phyloP scores from a whole-genome alignment of 352 stramenopile species.

The Pythium myriotylum region DNA sequence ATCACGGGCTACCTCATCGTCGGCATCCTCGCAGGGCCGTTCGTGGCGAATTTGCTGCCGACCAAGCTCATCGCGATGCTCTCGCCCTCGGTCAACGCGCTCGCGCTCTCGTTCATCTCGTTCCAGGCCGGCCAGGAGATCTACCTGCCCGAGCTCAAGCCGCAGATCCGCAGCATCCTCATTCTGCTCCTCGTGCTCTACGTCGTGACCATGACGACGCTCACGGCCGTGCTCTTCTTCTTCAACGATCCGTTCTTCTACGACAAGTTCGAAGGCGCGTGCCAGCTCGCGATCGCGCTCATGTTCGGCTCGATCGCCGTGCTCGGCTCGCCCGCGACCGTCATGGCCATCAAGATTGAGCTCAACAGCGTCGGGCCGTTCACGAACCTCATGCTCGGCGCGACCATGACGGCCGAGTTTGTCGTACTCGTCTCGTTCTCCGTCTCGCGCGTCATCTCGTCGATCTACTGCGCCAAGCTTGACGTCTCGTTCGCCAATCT shows the following conservation, averaged over 20 bases:
- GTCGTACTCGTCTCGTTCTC: slow-evolving; percentile 75
- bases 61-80: slow-evolving; percentile 46
- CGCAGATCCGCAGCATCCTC: slow-evolving; percentile 65
- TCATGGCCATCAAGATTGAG: slow-evolving; percentile 83
- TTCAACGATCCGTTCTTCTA: slow-evolving; percentile 67
- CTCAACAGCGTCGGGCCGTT: slow-evolving; percentile 74
- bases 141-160: slow-evolving; percentile 63
- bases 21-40: slow-evolving; percentile 60
- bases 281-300: slow-evolving; percentile 65
- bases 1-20: slow-evolving; percentile 75
- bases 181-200: slow-evolving; percentile 56
- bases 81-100: slow-evolving; percentile 50
- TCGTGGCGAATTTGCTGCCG: slow-evolving; percentile 53
- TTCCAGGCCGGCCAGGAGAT: slow-evolving; percentile 80
- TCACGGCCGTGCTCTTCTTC: slow-evolving; percentile 47
- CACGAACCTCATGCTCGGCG: slow-evolving; percentile 73
- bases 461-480: slow-evolving; percentile 62
- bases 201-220: slow-evolving; percentile 55
- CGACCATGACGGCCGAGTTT: slow-evolving; percentile 73
- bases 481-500: slow-evolving; percentile 53
- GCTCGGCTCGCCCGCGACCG: slow-evolving; percentile 60
- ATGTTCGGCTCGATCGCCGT: slow-evolving; percentile 80
- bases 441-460: slow-evolving; percentile 60
- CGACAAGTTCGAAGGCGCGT: slow-evolving; percentile 44
- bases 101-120: slow-evolving; percentile 78